A percentile compares a stretch with the other conserved stretches of the same genome.
These are phyloP conservation scores for Vitis labrusca DNA, from an alignment of 164 flowering plant genomes.

Conservation along the genomic window DNA sequence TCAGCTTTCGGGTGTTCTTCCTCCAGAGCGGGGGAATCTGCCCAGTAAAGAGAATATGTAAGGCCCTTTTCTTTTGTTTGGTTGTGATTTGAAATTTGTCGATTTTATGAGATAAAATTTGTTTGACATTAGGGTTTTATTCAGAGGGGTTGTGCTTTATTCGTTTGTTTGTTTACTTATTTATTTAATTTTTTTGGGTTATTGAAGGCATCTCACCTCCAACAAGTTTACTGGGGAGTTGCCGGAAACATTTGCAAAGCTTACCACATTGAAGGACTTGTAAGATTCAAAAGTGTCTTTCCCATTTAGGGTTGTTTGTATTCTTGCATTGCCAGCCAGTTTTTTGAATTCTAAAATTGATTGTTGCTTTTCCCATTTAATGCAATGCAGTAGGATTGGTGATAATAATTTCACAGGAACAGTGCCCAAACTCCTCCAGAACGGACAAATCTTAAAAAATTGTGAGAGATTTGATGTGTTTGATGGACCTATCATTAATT, in stretches of 20 bases:
- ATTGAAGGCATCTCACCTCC: slow-evolving; percentile 30
- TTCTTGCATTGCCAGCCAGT: not conserved
- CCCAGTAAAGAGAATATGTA: slow-evolving; percentile 20
- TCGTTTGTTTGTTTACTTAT: not conserved
- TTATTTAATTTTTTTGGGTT: not conserved
- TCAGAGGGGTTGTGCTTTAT: not conserved
- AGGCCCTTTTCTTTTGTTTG: not conserved
- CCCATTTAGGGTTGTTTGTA: not conserved
- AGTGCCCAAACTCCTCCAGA: slow-evolving; percentile 49
- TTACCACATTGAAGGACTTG: slow-evolving; percentile 43
- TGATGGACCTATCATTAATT: not conserved
- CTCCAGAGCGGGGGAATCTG: slow-evolving; percentile 44
- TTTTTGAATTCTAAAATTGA: not conserved
- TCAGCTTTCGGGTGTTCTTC: slow-evolving; percentile 35
- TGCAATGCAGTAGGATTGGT: slow-evolving; percentile 36
- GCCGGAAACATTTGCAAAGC: slow-evolving; percentile 35
- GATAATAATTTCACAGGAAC: slow-evolving; percentile 48
- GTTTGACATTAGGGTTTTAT: not conserved
- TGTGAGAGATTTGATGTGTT: slow-evolving; percentile 26
- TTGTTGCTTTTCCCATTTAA: not conserved
- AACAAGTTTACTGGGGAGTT: slow-evolving; percentile 55
- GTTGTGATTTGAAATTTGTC: not conserved
- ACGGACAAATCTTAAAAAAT: slow-evolving; percentile 31
- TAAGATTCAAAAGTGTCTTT: slow-evolving; percentile 21
- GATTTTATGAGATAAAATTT: too few species aligned